phyloP scores from a whole-genome alignment of 768 basidiomycete genomes.

The Ephemerocybe angulata region DNA sequence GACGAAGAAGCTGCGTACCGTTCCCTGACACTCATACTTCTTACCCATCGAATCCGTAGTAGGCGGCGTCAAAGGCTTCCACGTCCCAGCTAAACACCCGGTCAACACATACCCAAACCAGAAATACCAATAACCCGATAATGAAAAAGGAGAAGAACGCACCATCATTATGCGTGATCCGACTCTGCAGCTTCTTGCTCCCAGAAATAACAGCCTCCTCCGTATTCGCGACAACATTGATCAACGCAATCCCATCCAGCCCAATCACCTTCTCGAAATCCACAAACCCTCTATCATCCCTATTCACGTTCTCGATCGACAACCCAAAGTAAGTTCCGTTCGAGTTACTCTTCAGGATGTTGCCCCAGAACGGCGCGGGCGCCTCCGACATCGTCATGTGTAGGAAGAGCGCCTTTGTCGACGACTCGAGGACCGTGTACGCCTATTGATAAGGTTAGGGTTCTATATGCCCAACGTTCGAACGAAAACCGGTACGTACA shows the following conservation, averaged over 20 bases:
- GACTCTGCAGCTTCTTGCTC: constrained; percentile 71
- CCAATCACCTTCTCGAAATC: constrained; percentile 99
- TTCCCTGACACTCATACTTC: constrained; percentile 63
- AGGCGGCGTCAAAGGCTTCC: constrained; percentile 83
- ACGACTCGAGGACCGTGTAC: constrained; percentile 93
- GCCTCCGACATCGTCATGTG: constrained; percentile 90
- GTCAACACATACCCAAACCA: constrained; percentile 4
- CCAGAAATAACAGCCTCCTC: constrained; percentile 67
- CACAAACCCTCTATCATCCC: constrained; percentile 83
- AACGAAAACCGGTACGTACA: constrained; percentile 40
- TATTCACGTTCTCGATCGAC: constrained; percentile 84
- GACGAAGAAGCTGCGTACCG: constrained; percentile 57
- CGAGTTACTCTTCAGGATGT: constrained; percentile 92
- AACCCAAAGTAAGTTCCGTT: constrained; percentile 97
- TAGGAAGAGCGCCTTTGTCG: constrained; percentile 88
- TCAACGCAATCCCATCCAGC: constrained; percentile 90
- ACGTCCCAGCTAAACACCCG: constrained; percentile 61
- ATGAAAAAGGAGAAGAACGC: constrained; percentile 16
- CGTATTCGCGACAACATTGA: constrained; percentile 87
- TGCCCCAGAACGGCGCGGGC: constrained; percentile 78
- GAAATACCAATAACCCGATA: background rate
- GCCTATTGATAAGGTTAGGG: constrained; percentile 43
- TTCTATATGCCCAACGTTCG: background rate
- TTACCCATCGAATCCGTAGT: constrained; percentile 68
- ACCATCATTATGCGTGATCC: constrained; percentile 98